Evolutionary conservation across 2,329 filamentous ascomycete species (phyloP), one percentile per base, ranked within the genome.

Genomic region (Penicillium sp.): DNA sequence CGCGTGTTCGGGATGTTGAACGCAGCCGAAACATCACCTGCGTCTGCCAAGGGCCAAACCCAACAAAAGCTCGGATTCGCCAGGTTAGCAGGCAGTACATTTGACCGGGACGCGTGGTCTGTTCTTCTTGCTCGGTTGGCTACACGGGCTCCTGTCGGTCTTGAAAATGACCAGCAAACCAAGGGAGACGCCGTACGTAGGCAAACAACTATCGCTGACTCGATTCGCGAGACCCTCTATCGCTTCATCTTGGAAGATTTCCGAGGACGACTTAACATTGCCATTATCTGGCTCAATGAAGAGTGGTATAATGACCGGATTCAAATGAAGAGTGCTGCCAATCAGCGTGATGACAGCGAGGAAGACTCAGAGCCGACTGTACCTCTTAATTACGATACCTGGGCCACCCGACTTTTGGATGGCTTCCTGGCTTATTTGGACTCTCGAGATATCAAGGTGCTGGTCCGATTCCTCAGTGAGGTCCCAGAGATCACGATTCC

Each of bases 221-320:
- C 82, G 6, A 91, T 97, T 63, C 86, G 94, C 51, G 89, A 96
- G 65, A 82, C 86, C 8, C 79, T 99, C 2, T 94, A 92, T 74
- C 82, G 85, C 53, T 97, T 96, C 72, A 84, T 97, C 47, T 84
- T 97, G 61, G 91, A 95, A 62, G 93, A 97, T 71, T 99, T 96
- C 76, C 87, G 93, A 53, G 87, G 84, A 60, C 87, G 94, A 43
- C 92, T 97, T 61, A 92, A 95, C 65, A 84, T 94, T 23, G 93
- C 92, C 1, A 91, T 97, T 50, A 87, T 88, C 8, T 99, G 94
- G 94, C 82, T 99, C 16, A 96, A 89, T 66, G 94, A 99, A 73
- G 94, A 99, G 76, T 99, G 94, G 93, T 97, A 96, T 75, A 95
- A 92, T 67, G 93, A 97, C 72, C 86, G 81, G 43, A 75, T 91